Evolutionary conservation across 2,329 filamentous ascomycete species (phyloP), one percentile per base, ranked within the genome.

Genomic region (Cercospora nicotianae): DNA sequence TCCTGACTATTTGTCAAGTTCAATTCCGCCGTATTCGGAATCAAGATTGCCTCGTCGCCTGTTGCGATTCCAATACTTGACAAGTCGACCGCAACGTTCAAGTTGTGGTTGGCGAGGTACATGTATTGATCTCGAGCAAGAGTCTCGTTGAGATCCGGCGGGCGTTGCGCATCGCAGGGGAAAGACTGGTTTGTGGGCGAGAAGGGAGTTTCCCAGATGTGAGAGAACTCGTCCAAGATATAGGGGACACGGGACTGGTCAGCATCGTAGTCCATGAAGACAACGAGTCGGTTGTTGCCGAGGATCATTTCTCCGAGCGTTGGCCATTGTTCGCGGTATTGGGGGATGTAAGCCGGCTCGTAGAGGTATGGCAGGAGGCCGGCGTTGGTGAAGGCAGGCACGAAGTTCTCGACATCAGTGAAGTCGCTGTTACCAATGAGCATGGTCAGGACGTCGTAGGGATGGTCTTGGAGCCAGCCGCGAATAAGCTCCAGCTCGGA

Each of bases 201-300:
- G 77, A 96, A 97, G 0, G 92, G 91, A 0, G 93, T 94, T 81
- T 97, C 92, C 91, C 92, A 97, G 81, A 96, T 86, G 76, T 96
- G 91, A 5, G 87, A 87, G 81, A 97, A 97, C 79, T 97, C 86
- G 78, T 96, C 92, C 48, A 97, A 84, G 51, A 97, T 86, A 87
- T 92, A 97, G 0, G 94, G 93, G 18, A 92, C 90, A 20, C 85
- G 84, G 0, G 84, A 87, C 80, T 96, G 91, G 78, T 97, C 89
- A 72, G 93, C 91, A 72, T 90, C 83, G 82, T 96, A 96, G 81
- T 96, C 93, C 81, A 96, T 86, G 80, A 95, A 93, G 79, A 95
- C 85, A 70, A 96, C 85, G 1, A 91, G 89, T 10, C 92, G 87
- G 79, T 92, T 88, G 67, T 75, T 74, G 48, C 69, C 69, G 9